Percentiles rank a stretch among this genome's conserved stretches.
Evolutionary conservation across 306 rosid genomes (phyloP).

Genomic region (Corylus heterophylla): DNA sequence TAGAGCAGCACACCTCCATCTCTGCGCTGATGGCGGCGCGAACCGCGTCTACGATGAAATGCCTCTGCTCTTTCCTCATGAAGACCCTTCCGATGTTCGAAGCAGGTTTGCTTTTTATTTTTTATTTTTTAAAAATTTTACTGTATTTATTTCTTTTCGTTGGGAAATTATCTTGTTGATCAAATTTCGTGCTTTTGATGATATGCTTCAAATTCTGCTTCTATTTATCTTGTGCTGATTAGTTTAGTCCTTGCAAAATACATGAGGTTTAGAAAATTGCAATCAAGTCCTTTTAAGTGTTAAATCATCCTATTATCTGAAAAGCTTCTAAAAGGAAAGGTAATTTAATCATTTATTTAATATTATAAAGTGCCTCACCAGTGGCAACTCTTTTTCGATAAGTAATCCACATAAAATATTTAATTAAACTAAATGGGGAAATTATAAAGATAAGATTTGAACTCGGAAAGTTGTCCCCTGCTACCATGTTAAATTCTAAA

Average conservation of each 20-base stretch:
- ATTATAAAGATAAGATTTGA: no score
- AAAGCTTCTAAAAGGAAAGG: no score
- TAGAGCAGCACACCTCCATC: slow-evolving; percentile 62
- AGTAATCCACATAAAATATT: no score
- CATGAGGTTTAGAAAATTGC: no score
- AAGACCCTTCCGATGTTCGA: slow-evolving; percentile 59
- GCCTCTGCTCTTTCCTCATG: slow-evolving; percentile 67
- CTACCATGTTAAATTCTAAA: no score
- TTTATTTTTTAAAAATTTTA: neutral
- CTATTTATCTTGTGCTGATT: neutral
- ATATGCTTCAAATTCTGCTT: neutral
- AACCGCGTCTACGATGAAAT: slow-evolving; percentile 81
- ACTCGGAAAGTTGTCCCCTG: no score
- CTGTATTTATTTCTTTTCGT: neutral
- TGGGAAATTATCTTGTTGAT: neutral
- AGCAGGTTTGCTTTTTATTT: slow-evolving; percentile 40
- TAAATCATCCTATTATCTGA: no score
- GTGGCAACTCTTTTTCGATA: no score
- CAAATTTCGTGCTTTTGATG: neutral
- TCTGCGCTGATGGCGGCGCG: slow-evolving; percentile 98
- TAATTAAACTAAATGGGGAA: no score
- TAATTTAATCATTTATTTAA: no score
- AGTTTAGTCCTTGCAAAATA: neutral
- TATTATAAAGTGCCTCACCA: no score
- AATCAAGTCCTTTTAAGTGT: no score